These are phyloP conservation scores for Calycina herbarum DNA, from an alignment of 2,329 filamentous ascomycete species.

Conservation along the genomic window DNA sequence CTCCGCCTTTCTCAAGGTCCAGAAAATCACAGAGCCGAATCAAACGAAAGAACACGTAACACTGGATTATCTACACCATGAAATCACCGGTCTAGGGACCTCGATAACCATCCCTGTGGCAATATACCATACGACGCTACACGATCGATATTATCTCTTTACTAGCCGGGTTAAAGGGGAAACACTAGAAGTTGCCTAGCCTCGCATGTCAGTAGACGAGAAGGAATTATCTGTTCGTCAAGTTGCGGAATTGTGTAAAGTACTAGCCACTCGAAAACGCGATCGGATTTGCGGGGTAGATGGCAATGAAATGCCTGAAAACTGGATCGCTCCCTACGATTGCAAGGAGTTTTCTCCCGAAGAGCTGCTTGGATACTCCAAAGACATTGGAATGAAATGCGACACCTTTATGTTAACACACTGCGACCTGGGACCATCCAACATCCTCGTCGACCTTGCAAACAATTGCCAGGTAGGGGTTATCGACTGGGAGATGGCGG, in stretches of 20 bases:
- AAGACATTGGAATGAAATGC: not conserved
- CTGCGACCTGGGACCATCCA: not conserved
- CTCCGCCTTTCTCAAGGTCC: not conserved
- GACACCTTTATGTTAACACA: not conserved
- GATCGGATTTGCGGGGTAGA: not conserved
- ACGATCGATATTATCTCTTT: not conserved
- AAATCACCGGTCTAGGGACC: not conserved
- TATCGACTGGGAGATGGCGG: constrained; percentile 2
- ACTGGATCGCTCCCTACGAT: not conserved
- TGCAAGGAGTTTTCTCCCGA: not conserved
- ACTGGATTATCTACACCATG: not conserved
- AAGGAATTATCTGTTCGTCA: not conserved
- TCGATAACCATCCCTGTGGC: not conserved
- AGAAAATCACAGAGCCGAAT: not conserved
- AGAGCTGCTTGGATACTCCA: not conserved
- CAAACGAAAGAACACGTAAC: not conserved
- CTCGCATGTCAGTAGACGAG: not conserved
- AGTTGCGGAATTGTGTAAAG: not conserved
- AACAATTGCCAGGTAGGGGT: not conserved
- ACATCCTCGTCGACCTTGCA: not conserved
- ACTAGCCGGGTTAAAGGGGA: not conserved
- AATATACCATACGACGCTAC: not conserved
- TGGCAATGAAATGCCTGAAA: not conserved
- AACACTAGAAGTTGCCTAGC: not conserved
- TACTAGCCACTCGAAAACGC: not conserved